Evolutionary conservation across 495 filamentous ascomycete species (phyloP), one percentile per base, ranked within the genome.

Genomic region (Lophiostoma macrostomum): DNA sequence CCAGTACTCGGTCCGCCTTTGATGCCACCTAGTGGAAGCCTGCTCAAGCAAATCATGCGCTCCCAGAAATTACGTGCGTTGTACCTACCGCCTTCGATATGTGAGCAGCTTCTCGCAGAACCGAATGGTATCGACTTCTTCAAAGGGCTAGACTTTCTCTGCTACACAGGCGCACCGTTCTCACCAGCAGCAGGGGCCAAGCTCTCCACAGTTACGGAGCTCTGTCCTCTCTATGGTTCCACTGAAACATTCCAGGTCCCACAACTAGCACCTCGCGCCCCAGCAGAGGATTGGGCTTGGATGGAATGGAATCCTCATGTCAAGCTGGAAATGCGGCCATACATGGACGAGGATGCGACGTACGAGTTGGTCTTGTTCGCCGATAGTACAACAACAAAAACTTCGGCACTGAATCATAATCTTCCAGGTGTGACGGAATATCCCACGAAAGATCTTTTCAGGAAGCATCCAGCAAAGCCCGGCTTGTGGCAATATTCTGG

Each of bases 401-500:
- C 39, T 6, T 42, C 29, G 11, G 56, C 45, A 16, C 28, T 59
- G 13, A 51, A 46, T 19, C 39, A 53, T 32, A 59, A 37, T 18
- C 14, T 53, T 5, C 48, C 56, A 10, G 34, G 42, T 29, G 25
- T 37, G 4, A n/a, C 14, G 2, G 29, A 14, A 11, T 58, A 50
- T n/a, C 39, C 24, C 25, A 58, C 55, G 1, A 51, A 52, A 30
- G 55, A 58, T 31, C 39, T 58, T 8, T 58, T 51, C 23, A 46
- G 47, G 16, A 36, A 45, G 16, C 47, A 58, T 47, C 64, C 65
- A 0, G n/a, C 46, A 1, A 62, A 66, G 32, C 44, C 50, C 2
- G 38, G 19, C 4, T 34, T 59, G 2, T 66, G 60, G 60, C 22
- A 31, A 14, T 66, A 54, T 35, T 38, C 22, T 14, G 63, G 65